Evolutionary conservation across 345 rosid species (phyloP).

Genomic region (Sonneratia caseolaris): DNA sequence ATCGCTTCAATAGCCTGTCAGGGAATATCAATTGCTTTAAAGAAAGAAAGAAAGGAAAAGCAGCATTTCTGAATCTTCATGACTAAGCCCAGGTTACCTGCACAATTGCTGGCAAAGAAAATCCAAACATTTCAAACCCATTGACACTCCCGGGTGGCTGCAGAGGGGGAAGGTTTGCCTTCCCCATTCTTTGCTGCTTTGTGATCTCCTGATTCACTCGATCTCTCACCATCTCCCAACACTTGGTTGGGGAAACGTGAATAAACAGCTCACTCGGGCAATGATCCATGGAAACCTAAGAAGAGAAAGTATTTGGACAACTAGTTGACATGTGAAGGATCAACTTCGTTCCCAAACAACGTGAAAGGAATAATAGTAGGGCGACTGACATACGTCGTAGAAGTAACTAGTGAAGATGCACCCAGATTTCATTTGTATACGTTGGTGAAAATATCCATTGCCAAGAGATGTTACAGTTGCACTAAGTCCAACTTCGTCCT

Average conservation of each 20-base stretch:
- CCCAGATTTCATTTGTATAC: too few relatives aligned
- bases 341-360: conserved; percentile 19
- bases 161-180: conserved; percentile 65
- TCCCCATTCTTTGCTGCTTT: conserved; percentile 74
- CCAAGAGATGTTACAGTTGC: not conserved
- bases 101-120: conserved; percentile 79
- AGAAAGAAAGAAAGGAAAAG: not conserved
- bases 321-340: not conserved
- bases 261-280: conserved; percentile 71
- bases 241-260: conserved; percentile 69
- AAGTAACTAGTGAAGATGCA: not conserved
- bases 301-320: conserved; percentile 10
- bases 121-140: conserved; percentile 94
- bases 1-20: conserved; percentile 79
- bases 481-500: not conserved
- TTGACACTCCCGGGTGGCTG: conserved; percentile 97
- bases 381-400: not conserved
- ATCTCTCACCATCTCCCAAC: conserved; percentile 99
- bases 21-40: not conserved
- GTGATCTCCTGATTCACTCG: conserved; percentile 86
- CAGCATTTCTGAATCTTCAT: not conserved
- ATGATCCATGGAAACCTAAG: conserved; percentile 71
- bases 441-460: not conserved
- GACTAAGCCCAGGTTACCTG: conserved; percentile 43
- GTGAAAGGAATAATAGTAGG: conserved; percentile 30